Conservation (phyloP, 176 grass and related monocot species). For the Oryza brachyantha region DNA sequence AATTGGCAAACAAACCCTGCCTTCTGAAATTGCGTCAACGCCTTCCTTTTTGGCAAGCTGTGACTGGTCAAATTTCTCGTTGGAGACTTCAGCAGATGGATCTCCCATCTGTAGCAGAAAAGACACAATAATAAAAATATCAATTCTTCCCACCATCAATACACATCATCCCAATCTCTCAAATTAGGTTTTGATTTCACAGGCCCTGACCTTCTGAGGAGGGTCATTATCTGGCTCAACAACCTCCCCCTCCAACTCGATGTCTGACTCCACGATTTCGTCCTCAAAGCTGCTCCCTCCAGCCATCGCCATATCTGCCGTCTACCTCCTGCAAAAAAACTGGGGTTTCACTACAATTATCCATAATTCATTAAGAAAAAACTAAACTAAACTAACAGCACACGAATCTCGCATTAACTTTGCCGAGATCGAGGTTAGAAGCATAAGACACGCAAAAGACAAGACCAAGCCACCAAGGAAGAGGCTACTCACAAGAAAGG, state of each 20-base stretch:
- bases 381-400: neutral
- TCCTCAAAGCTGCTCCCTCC: slow-evolving; percentile 15
- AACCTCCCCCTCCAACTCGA: slow-evolving; percentile 50
- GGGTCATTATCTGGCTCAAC: slow-evolving; percentile 55
- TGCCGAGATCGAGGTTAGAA: neutral
- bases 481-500: neutral
- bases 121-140: neutral
- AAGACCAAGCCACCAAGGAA: too few species aligned
- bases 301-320: neutral
- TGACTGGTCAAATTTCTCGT: slow-evolving; percentile 49
- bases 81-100: slow-evolving; percentile 48
- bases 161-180: neutral
- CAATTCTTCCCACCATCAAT: neutral
- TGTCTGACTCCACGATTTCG: slow-evolving; percentile 26
- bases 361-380: too few species aligned
- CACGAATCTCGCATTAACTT: neutral
- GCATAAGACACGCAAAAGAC: neutral
- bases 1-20: slow-evolving; percentile 16
- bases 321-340: neutral
- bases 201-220: slow-evolving; percentile 47
- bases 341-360: neutral
- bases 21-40: slow-evolving; percentile 42
- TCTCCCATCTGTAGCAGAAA: slow-evolving; percentile 56
- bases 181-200: neutral
- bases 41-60: slow-evolving; percentile 63